Base-by-base conservation (phyloP, 2,329 filamentous ascomycete species). In the Monilinia vaccinii-corymbosi region DNA sequence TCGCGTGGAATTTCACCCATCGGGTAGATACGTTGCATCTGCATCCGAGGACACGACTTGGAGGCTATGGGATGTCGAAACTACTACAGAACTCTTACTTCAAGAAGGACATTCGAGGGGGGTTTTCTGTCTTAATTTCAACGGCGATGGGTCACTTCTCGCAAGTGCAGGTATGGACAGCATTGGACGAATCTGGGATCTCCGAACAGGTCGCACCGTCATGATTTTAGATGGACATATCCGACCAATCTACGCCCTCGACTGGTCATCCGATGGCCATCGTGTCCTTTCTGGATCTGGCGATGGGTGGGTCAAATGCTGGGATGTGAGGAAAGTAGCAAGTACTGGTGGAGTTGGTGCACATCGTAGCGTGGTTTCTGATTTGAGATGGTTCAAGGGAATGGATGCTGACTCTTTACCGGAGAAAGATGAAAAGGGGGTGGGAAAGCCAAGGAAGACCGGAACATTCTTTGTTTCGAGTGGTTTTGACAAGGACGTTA, bases 261-360 rank as follows among this genome's bases (percentile, higher is more conserved):
- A 97, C 73, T 99, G 95, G 94, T 86, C 89, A 61, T 81, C 86
- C 0, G 94, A 99, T 71, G 91, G 93, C 7, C 87, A 96, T 72
- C 85, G 94, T n/a, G 84, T 97, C 10, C 78, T 97, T n/a, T 91
- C 91, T 0, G 92, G 91, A 1, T 95, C 91, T 16, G 91, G 87
- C 2, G 94, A 99, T 71, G 93, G 93, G 21, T 97, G 94, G 83
- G 86, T 96, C 70, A 97, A 97, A 74, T 97, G 93, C 75, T 99
- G 94, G 94, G 94, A 99, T 71, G 81, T 99, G 56, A 85, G 94
- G 49, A 93, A 94, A 69, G 92, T 97, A 52, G 83, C 88, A 67
- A 86, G 86, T 64, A 87, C 84, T 0, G 93, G 90, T 14, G 89
- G 88, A 21, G 88, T 99, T 50, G 94, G 93, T 52, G 93, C 94